Conservation (phyloP, 176 grass and related monocot species). For the Coix lacrymajobi region DNA sequence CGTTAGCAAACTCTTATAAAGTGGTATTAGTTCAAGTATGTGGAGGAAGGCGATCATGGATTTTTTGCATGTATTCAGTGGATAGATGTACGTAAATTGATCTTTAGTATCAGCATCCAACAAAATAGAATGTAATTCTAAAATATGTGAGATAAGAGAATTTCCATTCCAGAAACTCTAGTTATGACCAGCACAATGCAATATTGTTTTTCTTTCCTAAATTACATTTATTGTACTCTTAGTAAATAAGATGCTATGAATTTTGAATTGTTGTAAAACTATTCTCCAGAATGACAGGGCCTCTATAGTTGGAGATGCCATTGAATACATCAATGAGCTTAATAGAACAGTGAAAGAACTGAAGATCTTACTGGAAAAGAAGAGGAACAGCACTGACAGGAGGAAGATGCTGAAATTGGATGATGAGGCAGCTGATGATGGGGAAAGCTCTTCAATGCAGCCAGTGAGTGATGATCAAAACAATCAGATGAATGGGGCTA, state of each 20-base stretch:
- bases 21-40: not conserved
- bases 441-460: slow-evolving; percentile 61
- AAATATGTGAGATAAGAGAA: not conserved
- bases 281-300: slow-evolving; percentile 65
- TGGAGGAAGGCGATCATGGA: slow-evolving; percentile 9
- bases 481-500: slow-evolving; percentile 32
- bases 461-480: slow-evolving; percentile 38
- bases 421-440: slow-evolving; percentile 49
- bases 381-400: slow-evolving; percentile 39
- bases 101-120: slow-evolving; percentile 5
- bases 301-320: slow-evolving; percentile 86
- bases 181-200: not conserved
- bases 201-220: not conserved
- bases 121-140: not conserved
- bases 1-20: slow-evolving; percentile 10
- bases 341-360: slow-evolving; percentile 67
- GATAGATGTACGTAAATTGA: not conserved
- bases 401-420: slow-evolving; percentile 52
- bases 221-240: slow-evolving; percentile 4
- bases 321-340: slow-evolving; percentile 91
- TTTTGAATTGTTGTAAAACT: slow-evolving; percentile 11
- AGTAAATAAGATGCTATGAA: slow-evolving; percentile 14
- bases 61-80: slow-evolving; percentile 1
- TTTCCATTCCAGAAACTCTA: not conserved
- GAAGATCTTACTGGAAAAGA: slow-evolving; percentile 56